Evolutionary conservation across 768 basidiomycete genomes (phyloP), one percentile per base, ranked within the genome.

Genomic region (Ephemerocybe angulata): DNA sequence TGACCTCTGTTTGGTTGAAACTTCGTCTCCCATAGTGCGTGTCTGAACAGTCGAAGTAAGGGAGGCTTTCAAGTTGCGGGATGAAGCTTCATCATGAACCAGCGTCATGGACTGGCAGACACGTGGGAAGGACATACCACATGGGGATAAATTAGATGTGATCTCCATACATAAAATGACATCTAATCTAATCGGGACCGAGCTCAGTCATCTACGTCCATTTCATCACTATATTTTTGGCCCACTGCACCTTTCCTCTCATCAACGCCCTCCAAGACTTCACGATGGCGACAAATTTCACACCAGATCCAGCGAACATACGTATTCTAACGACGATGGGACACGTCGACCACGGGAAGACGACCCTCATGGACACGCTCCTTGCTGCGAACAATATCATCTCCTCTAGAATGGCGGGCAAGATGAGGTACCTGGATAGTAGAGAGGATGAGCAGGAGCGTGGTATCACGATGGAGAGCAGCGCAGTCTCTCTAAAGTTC

Each of bases 391-490:
- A 98, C 74, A 96, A 93, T 65, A 98, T 99, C 66, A 98, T 99
- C 63, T 98, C 96, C 0, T 72, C 86, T 10, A 76, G 90, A 52
- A 90, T 98, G 86, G 96, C 94, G 2, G 97, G 97, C 10, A 98
- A 97, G 68, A 86, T 98, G 70, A 79, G 97, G 52, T 99, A 96
- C 68, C 76, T 98, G 51, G 97, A 99, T 67, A 92, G 88, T 55
- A 79, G 97, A 60, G 94, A 98, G 67, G 97, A 98, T 63, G 97
- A 99, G 65, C 95, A 98, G 63, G 88, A 98, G 71, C 77, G 97
- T 48, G 97, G 97, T 2, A 99, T 99, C 57, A 98, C 97, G 0
- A 98, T 99, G 97, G 95, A 99, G 71, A 93, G 91, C 60, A 94
- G 91, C 67, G 95, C 97, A 0, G 88, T 98, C 5, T 93, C 90